These are phyloP conservation scores for Dactylonectria macrodidyma DNA, from an alignment of 2,329 filamentous ascomycete species.

Conservation along the genomic window DNA sequence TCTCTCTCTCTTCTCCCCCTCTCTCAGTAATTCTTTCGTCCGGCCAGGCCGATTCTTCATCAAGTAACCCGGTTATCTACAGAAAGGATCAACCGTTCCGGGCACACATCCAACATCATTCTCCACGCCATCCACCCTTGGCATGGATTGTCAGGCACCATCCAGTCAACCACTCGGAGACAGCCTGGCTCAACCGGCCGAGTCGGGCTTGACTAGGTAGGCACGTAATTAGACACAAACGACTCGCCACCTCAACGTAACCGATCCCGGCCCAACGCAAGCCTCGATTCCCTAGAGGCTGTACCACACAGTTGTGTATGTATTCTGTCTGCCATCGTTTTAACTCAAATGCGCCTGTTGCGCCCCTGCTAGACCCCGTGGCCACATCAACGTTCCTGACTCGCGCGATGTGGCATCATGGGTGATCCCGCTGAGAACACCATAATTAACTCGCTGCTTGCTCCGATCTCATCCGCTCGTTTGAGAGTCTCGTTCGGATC, in stretches of 20 bases:
- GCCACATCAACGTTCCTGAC: neutral
- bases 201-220: slow-evolving; percentile 11
- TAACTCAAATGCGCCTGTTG: too few relatives aligned
- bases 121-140: slow-evolving; percentile 14
- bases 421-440: neutral
- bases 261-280: neutral
- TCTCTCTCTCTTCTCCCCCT: too few relatives aligned
- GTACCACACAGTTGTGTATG: too few relatives aligned
- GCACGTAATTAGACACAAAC: neutral
- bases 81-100: neutral
- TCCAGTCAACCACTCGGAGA: neutral
- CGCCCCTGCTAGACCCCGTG: too few relatives aligned
- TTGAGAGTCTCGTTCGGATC: neutral
- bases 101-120: neutral
- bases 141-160: slow-evolving; percentile 30
- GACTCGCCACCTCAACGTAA: neutral
- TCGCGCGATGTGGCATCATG: slow-evolving; percentile 15
- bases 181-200: slow-evolving; percentile 15
- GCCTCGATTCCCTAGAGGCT: neutral
- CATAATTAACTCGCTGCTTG: slow-evolving; percentile 12
- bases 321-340: too few relatives aligned
- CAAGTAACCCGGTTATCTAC: neutral
- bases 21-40: too few relatives aligned
- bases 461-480: slow-evolving; percentile 3
- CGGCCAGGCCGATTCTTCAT: too few relatives aligned